Percentiles rank a stretch among this genome's conserved stretches.
phyloP scores from a whole-genome alignment of 352 stramenopile genomes.

The Ophiocytium majus region DNA sequence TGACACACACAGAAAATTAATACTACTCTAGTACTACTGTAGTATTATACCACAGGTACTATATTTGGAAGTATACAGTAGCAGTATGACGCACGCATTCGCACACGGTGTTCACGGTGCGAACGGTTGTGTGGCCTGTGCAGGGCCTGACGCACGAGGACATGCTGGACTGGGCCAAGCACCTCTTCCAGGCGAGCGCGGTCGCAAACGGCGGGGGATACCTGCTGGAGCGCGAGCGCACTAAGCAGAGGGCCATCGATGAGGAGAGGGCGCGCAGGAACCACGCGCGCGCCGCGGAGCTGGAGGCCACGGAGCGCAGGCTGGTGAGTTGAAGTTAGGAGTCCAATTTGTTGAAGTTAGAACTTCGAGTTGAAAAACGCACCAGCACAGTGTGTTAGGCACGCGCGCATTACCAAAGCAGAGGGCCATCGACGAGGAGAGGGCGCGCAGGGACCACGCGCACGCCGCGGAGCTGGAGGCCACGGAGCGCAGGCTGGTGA shows the following conservation, averaged over 20 bases:
- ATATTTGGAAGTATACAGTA: no score
- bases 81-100: no score
- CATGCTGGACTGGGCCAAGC: conserved; percentile 53
- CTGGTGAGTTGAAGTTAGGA: background rate
- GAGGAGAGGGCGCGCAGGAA: conserved; percentile 38
- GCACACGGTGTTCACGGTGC: conserved; percentile 20
- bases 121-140: conserved; percentile 30
- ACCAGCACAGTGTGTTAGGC: no score
- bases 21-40: no score
- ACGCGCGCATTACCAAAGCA: no score
- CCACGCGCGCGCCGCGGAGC: background rate
- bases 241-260: conserved; percentile 21
- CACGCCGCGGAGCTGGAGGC: background rate
- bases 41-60: no score
- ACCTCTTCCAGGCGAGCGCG: conserved; percentile 49
- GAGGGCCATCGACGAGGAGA: conserved; percentile 27
- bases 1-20: no score
- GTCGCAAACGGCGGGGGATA: conserved; percentile 59
- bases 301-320: background rate
- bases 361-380: no score
- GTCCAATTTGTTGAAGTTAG: background rate
- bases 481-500: background rate
- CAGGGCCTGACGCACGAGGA: conserved; percentile 55
- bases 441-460: conserved; percentile 24
- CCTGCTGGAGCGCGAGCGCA: conserved; percentile 54